Conservation (phyloP, 2,329 filamentous ascomycete species). For the Colletotrichum musae region DNA sequence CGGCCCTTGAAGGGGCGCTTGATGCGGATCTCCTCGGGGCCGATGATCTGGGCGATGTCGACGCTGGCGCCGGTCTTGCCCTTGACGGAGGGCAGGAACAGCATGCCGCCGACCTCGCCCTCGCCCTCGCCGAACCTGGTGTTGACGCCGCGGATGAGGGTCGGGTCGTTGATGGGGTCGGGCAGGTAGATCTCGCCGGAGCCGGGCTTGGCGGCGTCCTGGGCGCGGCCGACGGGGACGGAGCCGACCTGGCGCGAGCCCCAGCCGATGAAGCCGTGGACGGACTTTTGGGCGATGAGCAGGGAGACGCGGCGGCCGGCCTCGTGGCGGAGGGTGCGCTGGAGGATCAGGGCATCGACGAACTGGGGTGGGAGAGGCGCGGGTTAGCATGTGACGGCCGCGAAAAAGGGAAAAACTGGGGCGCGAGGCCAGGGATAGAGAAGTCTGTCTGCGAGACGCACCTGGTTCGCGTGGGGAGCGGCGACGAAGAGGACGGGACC, state of each 20-base stretch:
- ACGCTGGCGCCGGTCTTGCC: slow-evolving; percentile 82
- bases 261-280: slow-evolving; percentile 92
- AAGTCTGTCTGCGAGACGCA: slow-evolving; percentile 49
- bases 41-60: slow-evolving; percentile 85
- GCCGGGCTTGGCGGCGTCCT: slow-evolving; percentile 88
- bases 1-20: slow-evolving; percentile 90
- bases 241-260: slow-evolving; percentile 88
- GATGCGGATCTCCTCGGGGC: slow-evolving; percentile 84
- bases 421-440: slow-evolving; percentile 13
- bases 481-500: slow-evolving; percentile 96
- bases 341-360: slow-evolving; percentile 93
- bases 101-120: slow-evolving; percentile 83
- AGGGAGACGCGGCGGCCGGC: slow-evolving; percentile 91
- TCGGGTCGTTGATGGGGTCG: slow-evolving; percentile 87
- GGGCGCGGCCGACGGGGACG: slow-evolving; percentile 92
- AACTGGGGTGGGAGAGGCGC: slow-evolving; percentile 70
- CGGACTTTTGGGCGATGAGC: slow-evolving; percentile 95
- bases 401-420: slow-evolving; percentile 27
- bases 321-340: slow-evolving; percentile 90
- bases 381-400: slow-evolving; percentile 36
- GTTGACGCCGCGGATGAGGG: slow-evolving; percentile 81
- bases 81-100: slow-evolving; percentile 89
- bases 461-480: slow-evolving; percentile 96
- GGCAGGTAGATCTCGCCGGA: slow-evolving; percentile 89
- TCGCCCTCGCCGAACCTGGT: slow-evolving; percentile 84